Evolutionary conservation across 1,284 basidiomycete species (phyloP).

Genomic region (Sutorius eximius): DNA sequence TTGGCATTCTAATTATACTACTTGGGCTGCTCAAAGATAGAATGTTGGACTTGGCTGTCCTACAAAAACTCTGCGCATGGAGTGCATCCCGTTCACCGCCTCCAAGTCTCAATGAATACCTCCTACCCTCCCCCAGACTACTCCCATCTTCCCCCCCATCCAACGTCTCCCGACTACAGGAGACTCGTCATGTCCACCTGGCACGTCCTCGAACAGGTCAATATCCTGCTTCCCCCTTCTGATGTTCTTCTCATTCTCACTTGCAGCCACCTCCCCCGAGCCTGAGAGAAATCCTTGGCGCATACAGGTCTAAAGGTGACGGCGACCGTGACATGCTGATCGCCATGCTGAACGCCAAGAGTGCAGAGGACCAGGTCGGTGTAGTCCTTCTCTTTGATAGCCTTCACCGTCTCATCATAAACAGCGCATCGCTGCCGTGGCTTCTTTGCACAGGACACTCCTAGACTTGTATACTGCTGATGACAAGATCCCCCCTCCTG

Average conservation of each 20-base stretch:
- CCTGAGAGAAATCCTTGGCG: slow-evolving; percentile 79
- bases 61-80: slow-evolving; percentile 38
- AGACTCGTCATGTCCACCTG: slow-evolving; percentile 44
- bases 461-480: slow-evolving; percentile 57
- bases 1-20: slow-evolving; percentile 40
- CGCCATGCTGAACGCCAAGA: slow-evolving; percentile 85
- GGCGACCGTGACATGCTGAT: slow-evolving; percentile 88
- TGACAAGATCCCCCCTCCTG: slow-evolving; percentile 17
- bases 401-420: slow-evolving; percentile 12
- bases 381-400: slow-evolving; percentile 3
- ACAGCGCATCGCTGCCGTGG: slow-evolving; percentile 68
- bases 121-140: slow-evolving; percentile 29
- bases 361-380: slow-evolving; percentile 81
- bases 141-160: slow-evolving; percentile 21
- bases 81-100: slow-evolving; percentile 10
- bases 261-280: slow-evolving; percentile 69
- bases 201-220: slow-evolving; percentile 51
- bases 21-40: slow-evolving; percentile 37
- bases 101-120: slow-evolving; percentile 27
- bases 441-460: slow-evolving; percentile 65
- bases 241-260: slow-evolving; percentile 14
- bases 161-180: slow-evolving; percentile 29
- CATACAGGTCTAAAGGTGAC: slow-evolving; percentile 80
- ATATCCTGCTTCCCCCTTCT: background rate
- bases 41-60: slow-evolving; percentile 40